Evolutionary conservation across 192 early-diverging fungal genomes (phyloP).

Genomic region (Backusella mclennaniae): DNA sequence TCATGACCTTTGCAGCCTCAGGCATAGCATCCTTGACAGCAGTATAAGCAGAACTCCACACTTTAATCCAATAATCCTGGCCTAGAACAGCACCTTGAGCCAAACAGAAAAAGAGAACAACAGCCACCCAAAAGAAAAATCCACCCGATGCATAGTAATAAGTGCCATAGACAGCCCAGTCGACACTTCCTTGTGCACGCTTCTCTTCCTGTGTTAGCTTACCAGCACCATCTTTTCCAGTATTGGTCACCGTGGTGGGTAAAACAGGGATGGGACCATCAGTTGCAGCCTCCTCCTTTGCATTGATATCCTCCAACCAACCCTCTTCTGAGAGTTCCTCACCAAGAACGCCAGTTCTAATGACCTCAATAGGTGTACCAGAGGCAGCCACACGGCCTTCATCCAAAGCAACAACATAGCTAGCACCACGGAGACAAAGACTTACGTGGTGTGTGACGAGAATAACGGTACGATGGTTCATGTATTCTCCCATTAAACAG

Average conservation of each 20-base stretch:
- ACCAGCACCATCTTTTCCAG: constrained; percentile 37
- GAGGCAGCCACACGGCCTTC: constrained; percentile 47
- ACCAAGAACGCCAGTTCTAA: constrained; percentile 41
- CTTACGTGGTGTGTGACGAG: constrained; percentile 88
- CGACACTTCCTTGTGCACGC: constrained; percentile 76
- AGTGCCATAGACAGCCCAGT: constrained; percentile 66
- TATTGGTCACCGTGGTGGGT: constrained; percentile 28
- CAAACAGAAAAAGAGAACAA: constrained; percentile 48
- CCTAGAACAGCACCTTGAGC: constrained; percentile 40
- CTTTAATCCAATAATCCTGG: constrained; percentile 65
- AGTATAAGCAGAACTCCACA: constrained; percentile 48
- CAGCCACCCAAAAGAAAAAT: constrained; percentile 57
- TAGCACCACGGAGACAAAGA: constrained; percentile 56
- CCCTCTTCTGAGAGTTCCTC: constrained; percentile 32
- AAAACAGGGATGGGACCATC: constrained; percentile 38
- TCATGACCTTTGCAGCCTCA: background rate
- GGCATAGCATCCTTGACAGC: background rate
- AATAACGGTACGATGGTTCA: constrained; percentile 77
- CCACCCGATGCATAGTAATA: constrained; percentile 73
- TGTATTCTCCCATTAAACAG: constrained; percentile 70
- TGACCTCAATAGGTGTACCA: constrained; percentile 51
- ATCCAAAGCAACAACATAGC: constrained; percentile 53
- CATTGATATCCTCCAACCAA: background rate
- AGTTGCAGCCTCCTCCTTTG: constrained; percentile 35
- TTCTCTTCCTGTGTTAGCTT: constrained; percentile 83